Conservation (phyloP, 805 yeast genomes). For the Cyberlindnera subsufficiens region DNA sequence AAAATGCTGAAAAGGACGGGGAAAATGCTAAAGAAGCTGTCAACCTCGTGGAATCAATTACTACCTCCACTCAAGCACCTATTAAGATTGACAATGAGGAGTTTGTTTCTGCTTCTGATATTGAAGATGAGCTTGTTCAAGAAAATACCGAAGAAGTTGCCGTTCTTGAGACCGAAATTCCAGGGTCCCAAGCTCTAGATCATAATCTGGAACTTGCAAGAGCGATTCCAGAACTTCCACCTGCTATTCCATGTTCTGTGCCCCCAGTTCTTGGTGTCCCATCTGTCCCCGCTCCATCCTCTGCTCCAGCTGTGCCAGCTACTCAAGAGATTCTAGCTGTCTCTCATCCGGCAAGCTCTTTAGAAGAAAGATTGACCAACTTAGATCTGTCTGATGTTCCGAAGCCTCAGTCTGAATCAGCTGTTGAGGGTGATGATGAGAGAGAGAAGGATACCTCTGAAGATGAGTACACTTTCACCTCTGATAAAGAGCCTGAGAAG, state of each 20-base stretch:
- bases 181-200: constrained; percentile 1
- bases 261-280: too few relatives aligned
- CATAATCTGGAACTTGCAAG: constrained; percentile 1
- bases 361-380: constrained; percentile 14
- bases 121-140: constrained; percentile 1
- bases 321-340: neutral
- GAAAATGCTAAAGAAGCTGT: constrained; percentile 1
- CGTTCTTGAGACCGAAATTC: neutral
- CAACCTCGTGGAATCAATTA: neutral
- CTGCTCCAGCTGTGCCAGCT: neutral
- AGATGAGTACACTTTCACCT: constrained; percentile 15
- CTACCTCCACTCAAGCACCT: neutral
- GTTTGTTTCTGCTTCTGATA: constrained; percentile 12
- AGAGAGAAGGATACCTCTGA: constrained; percentile 20
- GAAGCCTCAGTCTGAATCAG: constrained; percentile 18
- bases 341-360: constrained; percentile 1
- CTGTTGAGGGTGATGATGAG: constrained; percentile 27
- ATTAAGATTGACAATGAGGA: constrained; percentile 2
- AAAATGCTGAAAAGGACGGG: constrained; percentile 2
- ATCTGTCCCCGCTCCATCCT: neutral
- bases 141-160: neutral
- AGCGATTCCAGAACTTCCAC: too few relatives aligned
- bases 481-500: constrained; percentile 19
- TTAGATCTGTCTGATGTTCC: constrained; percentile 9
- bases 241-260: neutral